These are phyloP conservation scores for Cyberlindnera maclurae DNA, from an alignment of 805 yeast species.

Conservation along the genomic window DNA sequence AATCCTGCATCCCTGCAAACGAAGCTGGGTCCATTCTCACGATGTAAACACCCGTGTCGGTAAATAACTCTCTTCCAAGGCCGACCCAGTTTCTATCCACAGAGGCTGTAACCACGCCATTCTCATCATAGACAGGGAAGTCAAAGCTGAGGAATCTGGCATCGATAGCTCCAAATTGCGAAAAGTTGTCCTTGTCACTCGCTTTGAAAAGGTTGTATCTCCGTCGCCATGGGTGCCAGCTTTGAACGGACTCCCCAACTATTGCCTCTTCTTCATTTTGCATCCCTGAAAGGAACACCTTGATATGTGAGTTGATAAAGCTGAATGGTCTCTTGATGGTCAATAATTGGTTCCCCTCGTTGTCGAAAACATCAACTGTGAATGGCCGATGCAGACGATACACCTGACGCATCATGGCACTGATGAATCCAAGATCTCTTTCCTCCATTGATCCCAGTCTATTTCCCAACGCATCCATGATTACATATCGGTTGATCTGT, in stretches of 20 bases:
- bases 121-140: conserved; percentile 64
- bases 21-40: conserved; percentile 73
- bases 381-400: conserved; percentile 85
- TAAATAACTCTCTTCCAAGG: conserved; percentile 82
- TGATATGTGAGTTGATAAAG: conserved; percentile 82
- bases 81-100: conserved; percentile 96
- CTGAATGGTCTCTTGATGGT: conserved; percentile 80
- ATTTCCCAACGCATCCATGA: conserved; percentile 68
- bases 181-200: conserved; percentile 33
- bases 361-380: conserved; percentile 63
- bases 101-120: conserved; percentile 55
- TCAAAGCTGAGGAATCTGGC: conserved; percentile 82
- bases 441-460: conserved; percentile 79
- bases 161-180: conserved; percentile 84
- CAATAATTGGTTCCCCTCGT: conserved; percentile 49
- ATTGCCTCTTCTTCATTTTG: conserved; percentile 37
- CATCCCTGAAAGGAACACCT: conserved; percentile 55
- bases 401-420: conserved; percentile 74
- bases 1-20: conserved; percentile 48
- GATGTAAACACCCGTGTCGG: conserved; percentile 92
- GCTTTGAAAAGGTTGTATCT: conserved; percentile 70
- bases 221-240: conserved; percentile 94
- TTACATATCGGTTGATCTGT: conserved; percentile 75
- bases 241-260: conserved; percentile 84
- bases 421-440: conserved; percentile 49